Conservation (phyloP, 169 alveolate species). For the Plasmodium sp. region DNA sequence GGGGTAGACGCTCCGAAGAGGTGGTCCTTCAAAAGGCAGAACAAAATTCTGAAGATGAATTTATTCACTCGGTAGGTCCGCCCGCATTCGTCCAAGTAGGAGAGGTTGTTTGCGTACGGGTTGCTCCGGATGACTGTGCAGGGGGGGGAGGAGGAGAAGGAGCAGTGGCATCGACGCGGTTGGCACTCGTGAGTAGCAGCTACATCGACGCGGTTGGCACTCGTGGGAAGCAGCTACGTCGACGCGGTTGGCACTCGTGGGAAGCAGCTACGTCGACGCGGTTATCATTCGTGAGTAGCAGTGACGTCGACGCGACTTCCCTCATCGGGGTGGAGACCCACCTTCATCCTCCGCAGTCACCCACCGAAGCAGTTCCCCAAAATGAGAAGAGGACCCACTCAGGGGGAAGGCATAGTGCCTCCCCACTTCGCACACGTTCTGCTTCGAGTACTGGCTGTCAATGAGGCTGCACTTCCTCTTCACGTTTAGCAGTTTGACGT, state of each 20-base stretch:
- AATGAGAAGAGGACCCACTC: not conserved
- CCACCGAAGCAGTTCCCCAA: not conserved
- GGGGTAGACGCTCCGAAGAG: not conserved
- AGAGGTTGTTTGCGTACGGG: conserved; percentile 27
- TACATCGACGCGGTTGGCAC: too few relatives aligned
- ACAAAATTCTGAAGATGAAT: not conserved
- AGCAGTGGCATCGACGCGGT: not conserved
- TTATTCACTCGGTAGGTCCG: conserved; percentile 18
- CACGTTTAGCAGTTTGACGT: not conserved
- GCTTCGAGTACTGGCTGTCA: not conserved
- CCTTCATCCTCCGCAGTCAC: conserved; percentile 11
- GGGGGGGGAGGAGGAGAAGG: not conserved
- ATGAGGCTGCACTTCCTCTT: conserved; percentile 6
- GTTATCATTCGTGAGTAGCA: too few relatives aligned
- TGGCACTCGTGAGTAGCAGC: too few relatives aligned
- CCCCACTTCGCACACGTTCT: conserved; percentile 17
- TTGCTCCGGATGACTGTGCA: conserved; percentile 22
- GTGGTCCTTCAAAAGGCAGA: conserved; percentile 13
- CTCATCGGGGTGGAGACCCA: not conserved
- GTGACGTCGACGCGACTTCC: too few relatives aligned
- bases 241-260: too few relatives aligned
- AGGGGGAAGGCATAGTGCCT: conserved; percentile 2
- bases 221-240: too few relatives aligned
- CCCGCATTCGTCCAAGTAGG: conserved; percentile 15
- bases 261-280: not conserved